phyloP scores from a whole-genome alignment of 257 asterid species.

The Fraxinus anomala region DNA sequence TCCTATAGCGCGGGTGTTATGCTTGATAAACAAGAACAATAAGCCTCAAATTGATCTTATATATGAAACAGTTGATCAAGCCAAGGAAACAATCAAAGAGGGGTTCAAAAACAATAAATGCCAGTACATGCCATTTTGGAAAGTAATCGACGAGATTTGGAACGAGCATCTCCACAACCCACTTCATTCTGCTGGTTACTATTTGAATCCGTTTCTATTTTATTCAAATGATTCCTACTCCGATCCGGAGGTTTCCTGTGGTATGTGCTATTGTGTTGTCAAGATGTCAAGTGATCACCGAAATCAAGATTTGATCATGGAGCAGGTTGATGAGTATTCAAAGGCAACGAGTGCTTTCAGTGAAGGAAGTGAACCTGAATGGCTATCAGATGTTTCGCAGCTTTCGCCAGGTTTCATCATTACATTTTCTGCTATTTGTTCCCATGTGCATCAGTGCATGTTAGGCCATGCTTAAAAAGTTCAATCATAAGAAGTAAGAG shows the following conservation, averaged over 20 bases:
- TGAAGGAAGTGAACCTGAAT: constrained; percentile 29
- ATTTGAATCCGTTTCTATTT: constrained; percentile 54
- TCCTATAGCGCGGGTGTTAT: constrained; percentile 52
- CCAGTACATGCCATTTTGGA: constrained; percentile 51
- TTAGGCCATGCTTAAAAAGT: not conserved
- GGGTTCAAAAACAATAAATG: constrained; percentile 39
- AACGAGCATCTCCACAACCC: constrained; percentile 52
- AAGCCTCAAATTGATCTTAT: constrained; percentile 43
- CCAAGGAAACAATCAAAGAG: constrained; percentile 54
- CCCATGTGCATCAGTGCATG: not conserved
- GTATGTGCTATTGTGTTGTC: constrained; percentile 41
- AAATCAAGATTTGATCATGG: constrained; percentile 27
- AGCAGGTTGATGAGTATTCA: constrained; percentile 44
- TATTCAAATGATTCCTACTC: constrained; percentile 35
- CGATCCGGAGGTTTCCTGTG: constrained; percentile 58
- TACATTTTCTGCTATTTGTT: not conserved
- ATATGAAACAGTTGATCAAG: constrained; percentile 64
- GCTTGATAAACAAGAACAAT: constrained; percentile 30
- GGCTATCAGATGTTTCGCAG: constrained; percentile 11
- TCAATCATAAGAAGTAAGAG: not conserved
- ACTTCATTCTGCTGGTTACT: constrained; percentile 64
- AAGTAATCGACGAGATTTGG: constrained; percentile 63
- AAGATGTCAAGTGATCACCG: constrained; percentile 28
- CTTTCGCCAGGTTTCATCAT: constrained; percentile 46
- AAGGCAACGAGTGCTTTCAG: constrained; percentile 28